Percentiles rank a stretch among this genome's conserved stretches.
These are phyloP conservation scores for Akanthomyces lecanii DNA, from an alignment of 2,329 filamentous ascomycete genomes.

Conservation along the genomic window DNA sequence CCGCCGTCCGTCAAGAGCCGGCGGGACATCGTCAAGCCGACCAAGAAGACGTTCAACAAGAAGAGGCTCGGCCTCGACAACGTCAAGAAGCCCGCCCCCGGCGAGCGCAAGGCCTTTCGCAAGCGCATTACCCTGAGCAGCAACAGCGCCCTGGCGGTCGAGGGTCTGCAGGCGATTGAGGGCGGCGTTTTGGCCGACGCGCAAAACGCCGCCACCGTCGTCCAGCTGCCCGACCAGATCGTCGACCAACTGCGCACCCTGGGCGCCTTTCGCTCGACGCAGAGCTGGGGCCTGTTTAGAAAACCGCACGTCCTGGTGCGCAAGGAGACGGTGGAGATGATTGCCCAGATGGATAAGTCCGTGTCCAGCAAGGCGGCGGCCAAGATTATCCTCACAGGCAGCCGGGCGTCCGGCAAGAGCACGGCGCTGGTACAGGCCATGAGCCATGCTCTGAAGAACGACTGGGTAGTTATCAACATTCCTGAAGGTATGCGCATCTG, in stretches of 20 bases:
- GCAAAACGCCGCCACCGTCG: constrained; percentile 59
- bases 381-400: constrained; percentile 67
- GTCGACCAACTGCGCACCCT: constrained; percentile 78
- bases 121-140: constrained; percentile 92
- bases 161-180: constrained; percentile 60
- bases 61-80: constrained; percentile 41
- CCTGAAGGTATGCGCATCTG: constrained; percentile 70
- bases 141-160: constrained; percentile 80
- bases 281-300: constrained; percentile 84
- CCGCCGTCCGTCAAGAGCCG: constrained; percentile 31
- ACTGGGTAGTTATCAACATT: constrained; percentile 85
- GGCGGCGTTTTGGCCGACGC: constrained; percentile 50
- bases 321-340: constrained; percentile 70
- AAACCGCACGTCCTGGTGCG: constrained; percentile 75
- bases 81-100: constrained; percentile 58
- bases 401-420: constrained; percentile 78
- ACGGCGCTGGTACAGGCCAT: constrained; percentile 79
- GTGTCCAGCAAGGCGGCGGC: constrained; percentile 49
- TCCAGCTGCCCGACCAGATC: constrained; percentile 62
- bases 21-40: constrained; percentile 34
- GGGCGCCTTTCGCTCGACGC: constrained; percentile 86
- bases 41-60: constrained; percentile 48
- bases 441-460: constrained; percentile 72
- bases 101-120: constrained; percentile 81
- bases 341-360: constrained; percentile 56